phyloP scores from a whole-genome alignment of 2,329 filamentous ascomycete genomes.

The Macrophomina phaseolina region DNA sequence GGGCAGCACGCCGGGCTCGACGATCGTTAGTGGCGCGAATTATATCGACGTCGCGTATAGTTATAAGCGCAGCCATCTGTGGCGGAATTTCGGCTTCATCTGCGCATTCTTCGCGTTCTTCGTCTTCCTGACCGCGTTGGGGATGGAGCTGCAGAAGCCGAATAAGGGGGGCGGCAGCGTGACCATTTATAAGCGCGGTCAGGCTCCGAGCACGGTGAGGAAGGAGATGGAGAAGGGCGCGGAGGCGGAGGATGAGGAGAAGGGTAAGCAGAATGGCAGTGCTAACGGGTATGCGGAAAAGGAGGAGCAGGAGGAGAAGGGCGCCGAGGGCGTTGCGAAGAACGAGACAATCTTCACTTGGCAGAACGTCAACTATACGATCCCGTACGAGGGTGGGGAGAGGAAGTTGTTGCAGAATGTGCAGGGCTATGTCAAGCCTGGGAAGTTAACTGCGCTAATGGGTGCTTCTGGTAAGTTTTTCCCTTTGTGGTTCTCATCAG shows the following conservation, averaged over 20 bases:
- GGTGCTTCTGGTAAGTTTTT: slow-evolving; percentile 68
- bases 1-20: slow-evolving; percentile 60
- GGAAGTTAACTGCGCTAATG: slow-evolving; percentile 80
- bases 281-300: slow-evolving; percentile 18
- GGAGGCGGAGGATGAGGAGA: slow-evolving; percentile 58
- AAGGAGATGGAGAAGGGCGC: slow-evolving; percentile 61
- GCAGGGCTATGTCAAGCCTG: slow-evolving; percentile 76
- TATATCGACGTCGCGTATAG: slow-evolving; percentile 63
- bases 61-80: slow-evolving; percentile 64
- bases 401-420: slow-evolving; percentile 63
- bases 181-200: slow-evolving; percentile 67
- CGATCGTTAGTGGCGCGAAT: slow-evolving; percentile 59
- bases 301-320: slow-evolving; percentile 39
- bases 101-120: slow-evolving; percentile 58
- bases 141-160: slow-evolving; percentile 59
- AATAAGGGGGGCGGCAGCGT: slow-evolving; percentile 65
- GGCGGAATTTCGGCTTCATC: slow-evolving; percentile 64
- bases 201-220: slow-evolving; percentile 65
- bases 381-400: slow-evolving; percentile 56
- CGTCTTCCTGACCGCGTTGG: slow-evolving; percentile 51
- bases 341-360: slow-evolving; percentile 74
- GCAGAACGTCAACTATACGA: slow-evolving; percentile 82
- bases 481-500: background rate
- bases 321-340: slow-evolving; percentile 60
- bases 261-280: slow-evolving; percentile 36